phyloP scores from a whole-genome alignment of 2,329 filamentous ascomycete genomes.

The Penicillium sp. region DNA sequence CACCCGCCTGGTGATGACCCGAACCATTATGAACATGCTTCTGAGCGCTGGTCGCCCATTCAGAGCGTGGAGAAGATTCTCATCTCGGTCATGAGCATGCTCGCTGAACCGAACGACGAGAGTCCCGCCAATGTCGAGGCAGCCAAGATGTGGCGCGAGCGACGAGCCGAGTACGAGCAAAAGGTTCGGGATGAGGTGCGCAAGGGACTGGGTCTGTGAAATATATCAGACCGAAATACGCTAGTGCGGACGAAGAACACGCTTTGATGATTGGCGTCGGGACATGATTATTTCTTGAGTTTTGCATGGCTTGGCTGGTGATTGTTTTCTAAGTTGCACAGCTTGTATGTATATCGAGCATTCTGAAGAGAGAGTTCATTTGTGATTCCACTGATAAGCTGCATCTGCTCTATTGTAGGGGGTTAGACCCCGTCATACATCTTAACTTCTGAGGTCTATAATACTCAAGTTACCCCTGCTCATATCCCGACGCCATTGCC shows the following conservation, averaged over 20 bases:
- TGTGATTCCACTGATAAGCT: neutral
- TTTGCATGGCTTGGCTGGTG: conserved; percentile 25
- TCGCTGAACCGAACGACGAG: conserved; percentile 96
- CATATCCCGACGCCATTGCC: neutral
- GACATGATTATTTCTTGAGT: conserved; percentile 18
- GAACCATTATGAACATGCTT: conserved; percentile 96
- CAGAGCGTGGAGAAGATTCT: conserved; percentile 98
- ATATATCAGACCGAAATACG: neutral
- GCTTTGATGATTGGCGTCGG: conserved; percentile 32
- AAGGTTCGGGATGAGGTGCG: conserved; percentile 82
- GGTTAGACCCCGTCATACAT: neutral
- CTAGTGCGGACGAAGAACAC: conserved; percentile 9
- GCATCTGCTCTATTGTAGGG: neutral
- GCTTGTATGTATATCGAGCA: conserved; percentile 20
- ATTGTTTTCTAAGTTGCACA: conserved; percentile 20
- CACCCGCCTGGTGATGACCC: conserved; percentile 96
- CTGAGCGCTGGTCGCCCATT: conserved; percentile 93
- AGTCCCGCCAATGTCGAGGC: conserved; percentile 95
- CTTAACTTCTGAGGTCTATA: conserved; percentile 7
- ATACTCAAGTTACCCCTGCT: neutral
- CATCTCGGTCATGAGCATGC: conserved; percentile 97
- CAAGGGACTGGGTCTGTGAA: conserved; percentile 73
- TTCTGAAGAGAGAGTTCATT: conserved; percentile 15
- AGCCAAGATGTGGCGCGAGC: conserved; percentile 92
- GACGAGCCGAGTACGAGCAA: conserved; percentile 79